Base-by-base conservation (phyloP, 2,329 filamentous ascomycete species). In the Exophiala viscosa region DNA sequence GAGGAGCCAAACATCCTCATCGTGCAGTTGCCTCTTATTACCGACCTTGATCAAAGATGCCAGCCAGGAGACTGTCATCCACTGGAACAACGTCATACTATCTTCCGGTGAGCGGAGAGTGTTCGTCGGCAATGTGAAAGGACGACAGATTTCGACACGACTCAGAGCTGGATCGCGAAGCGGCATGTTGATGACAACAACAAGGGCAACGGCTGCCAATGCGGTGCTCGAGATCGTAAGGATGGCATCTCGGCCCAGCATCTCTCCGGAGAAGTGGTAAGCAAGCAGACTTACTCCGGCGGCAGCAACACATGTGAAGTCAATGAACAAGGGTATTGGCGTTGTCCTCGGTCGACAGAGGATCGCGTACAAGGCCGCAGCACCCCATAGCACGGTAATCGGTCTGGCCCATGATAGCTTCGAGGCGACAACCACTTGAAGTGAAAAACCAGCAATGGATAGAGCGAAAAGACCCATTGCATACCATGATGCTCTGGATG, bases 21-120 rank as follows among this genome's bases (percentile, higher is more conserved):
- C 84, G 33, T 90, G 73, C 7, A 96, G 73, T 60, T 90, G 85
- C 36, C 83, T 76, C 28, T 75, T 73, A 38, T 76, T 79, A 1
- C 86, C 88, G 18, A 83, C 69, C 1, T 74, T 72, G 10, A 95
- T 89, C 5, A 95, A 70, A 0, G 90, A 86, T 0, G 76, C 74
- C 71, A 95, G 85, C 90, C 90, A 96, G 0, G 82, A 87, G 23
- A 95, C 86, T 5, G 82, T 85, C 81, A 92, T 87, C 70, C 89
- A 96, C 60, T 91, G 87, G 80, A 88, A 90, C 1, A 91, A 74
- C 0, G 79, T 87, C 18, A 95, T 67, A 58, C 87, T 83, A 61
- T 96, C 90, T 67, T 96, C 90, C 0, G 90, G 85, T 43, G 79
- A 84, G 28, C 89, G 85, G n/a, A 87, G 71, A 2, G 76, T 68